A percentile compares a stretch with the other conserved stretches of the same genome.
These are phyloP conservation scores for Kondoa malvinella DNA, from an alignment of 768 basidiomycete genomes.

Conservation along the genomic window DNA sequence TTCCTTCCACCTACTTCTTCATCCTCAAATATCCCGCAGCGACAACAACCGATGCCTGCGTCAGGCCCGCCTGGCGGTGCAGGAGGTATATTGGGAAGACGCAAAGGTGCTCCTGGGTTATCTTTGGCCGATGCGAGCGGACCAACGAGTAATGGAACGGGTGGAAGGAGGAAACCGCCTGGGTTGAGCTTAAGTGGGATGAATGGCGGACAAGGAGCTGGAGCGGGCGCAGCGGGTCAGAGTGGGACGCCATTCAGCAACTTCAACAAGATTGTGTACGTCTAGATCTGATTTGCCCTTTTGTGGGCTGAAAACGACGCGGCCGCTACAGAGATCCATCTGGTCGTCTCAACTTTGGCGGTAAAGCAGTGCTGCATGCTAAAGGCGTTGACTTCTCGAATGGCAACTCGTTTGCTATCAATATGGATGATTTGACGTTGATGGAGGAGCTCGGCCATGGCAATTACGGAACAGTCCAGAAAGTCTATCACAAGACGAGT, in stretches of 20 bases:
- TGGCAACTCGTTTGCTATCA: constrained; percentile 78
- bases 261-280: constrained; percentile 84
- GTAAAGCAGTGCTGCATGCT: constrained; percentile 82
- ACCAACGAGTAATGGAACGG: constrained; percentile 12
- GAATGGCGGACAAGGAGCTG: neutral
- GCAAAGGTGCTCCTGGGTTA: constrained; percentile 3
- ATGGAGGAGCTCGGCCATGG: constrained; percentile 88
- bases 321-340: constrained; percentile 58
- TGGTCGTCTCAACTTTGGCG: constrained; percentile 80
- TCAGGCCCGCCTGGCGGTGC: neutral
- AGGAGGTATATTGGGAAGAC: constrained; percentile 4
- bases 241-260: constrained; percentile 61
- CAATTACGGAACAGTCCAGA: constrained; percentile 94
- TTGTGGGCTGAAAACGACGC: neutral
- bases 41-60: neutral
- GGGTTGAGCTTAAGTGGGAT: constrained; percentile 17
- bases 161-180: constrained; percentile 8
- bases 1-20: neutral
- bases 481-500: constrained; percentile 80
- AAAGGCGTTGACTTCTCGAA: constrained; percentile 76
- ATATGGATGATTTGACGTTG: constrained; percentile 67
- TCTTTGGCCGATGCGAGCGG: constrained; percentile 2
- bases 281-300: constrained; percentile 20
- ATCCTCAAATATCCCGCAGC: neutral
- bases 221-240: neutral